Evolutionary conservation across 768 basidiomycete genomes (phyloP), one percentile per base, ranked within the genome.

Genomic region (Amanita jacksonii): DNA sequence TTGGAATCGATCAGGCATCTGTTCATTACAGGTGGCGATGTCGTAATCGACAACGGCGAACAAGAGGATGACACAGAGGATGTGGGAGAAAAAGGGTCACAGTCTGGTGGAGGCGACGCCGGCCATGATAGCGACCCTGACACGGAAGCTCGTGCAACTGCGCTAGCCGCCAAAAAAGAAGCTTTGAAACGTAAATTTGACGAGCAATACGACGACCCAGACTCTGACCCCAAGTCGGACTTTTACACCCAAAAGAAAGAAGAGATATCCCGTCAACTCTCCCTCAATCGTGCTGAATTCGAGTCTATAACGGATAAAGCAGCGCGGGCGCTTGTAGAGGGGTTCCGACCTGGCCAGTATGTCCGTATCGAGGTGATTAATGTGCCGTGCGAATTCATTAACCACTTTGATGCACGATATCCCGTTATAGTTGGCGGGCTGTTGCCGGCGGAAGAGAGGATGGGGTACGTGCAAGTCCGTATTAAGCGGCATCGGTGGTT

Each of bases 401-500:
- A 91, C 52, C 69, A 97, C 64, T 99, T 99, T 60, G 85, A 98
- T 58, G 88, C 94, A 2, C 65, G 73, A 6, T 92, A 84, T 54
- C 96, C 96, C 4, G 79, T 98, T 58, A 71, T 99, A 50, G 76
- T 97, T 41, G 96, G 96, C 10, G 96, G 94, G 1, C 73, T 98
- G 5, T 73, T 93, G 3, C 73, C 87, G 0, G 77, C 88, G 0
- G 96, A 99, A 63, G 88, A 93, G 62, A 76, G 81, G 16, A 91
- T 96, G 56, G 93, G 92, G 1, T 94, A 82, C 65, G 72, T 97
- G 15, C 93, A 97, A 62, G 92, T 93, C 24, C 79, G 96, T 43
- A 81, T 98, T 62, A 99, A 99, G 66, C 75, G 93, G 44, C 96
- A 99, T 61, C 76, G 96, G 42, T 98, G 94, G 94, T 89, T 80